Evolutionary conservation across 768 basidiomycete genomes (phyloP), one percentile per base, ranked within the genome.

Genomic region (Lactarius psammicola): DNA sequence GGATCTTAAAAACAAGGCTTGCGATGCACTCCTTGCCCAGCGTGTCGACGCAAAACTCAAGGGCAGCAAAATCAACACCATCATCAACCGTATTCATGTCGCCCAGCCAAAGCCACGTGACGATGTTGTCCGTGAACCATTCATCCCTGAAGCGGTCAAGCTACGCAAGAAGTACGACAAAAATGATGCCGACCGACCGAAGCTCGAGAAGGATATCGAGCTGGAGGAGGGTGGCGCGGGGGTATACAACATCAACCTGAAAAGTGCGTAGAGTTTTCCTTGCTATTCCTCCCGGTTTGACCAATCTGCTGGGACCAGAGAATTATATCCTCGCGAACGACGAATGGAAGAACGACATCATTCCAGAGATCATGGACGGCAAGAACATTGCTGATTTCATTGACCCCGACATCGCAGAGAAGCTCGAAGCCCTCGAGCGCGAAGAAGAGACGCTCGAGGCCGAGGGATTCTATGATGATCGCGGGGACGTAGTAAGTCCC

Each of bases 341-440:
- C 42, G 89, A 92, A 53, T 99, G 97, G 97, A 99, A 97, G 80
- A 81, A 86, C 79, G 97, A 99, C 73, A 82, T 86, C 69, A 90
- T 98, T n/a, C 97, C 97, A n/a, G 97, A 99, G 76, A 92, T 99
- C 73, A 87, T 94, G 88, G 87, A 98, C 70, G 97, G 97, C 79
- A 98, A 98, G 85, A 99, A 99, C 79, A 79, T 98, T 60, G 96
- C 95, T 28, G 97, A 99, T 81, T 99, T 99, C 68, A 92, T 98
- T 76, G 96, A 98, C 76, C 90, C 94, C 26, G 97, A 99, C 73
- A 98, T 99, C 67, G 88, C 87, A 23, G 95, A 95, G 77, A 96
- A 95, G 78, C 87, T 99, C 56, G 96, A 98, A 73, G 96, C 94
- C 15, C 86, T 99, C 64, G 96, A 99, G 77, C 86, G 92, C 20